Evolutionary conservation across 345 rosid species (phyloP).

Genomic region (Camelina sativa): DNA sequence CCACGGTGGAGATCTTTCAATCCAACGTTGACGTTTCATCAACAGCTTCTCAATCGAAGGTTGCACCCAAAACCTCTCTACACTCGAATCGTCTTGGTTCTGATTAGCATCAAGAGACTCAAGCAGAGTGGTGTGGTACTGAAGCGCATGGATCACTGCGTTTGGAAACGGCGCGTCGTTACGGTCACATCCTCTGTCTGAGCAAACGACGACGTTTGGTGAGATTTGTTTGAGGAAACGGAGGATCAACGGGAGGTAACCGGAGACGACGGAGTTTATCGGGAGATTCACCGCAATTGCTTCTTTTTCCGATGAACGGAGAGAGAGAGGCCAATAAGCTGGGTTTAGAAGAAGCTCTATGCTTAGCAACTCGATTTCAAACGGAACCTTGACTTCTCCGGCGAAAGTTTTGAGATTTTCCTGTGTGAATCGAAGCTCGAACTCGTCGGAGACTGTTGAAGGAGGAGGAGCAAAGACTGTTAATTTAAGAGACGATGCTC

Average conservation of each 20-base stretch:
- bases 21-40: conserved; percentile 61
- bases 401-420: conserved; percentile 77
- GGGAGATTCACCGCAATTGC: conserved; percentile 85
- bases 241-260: conserved; percentile 63
- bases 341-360: conserved; percentile 60
- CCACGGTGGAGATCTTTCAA: conserved; percentile 71
- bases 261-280: conserved; percentile 57
- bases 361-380: conserved; percentile 68
- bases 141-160: conserved; percentile 68
- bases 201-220: conserved; percentile 79
- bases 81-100: conserved; percentile 50
- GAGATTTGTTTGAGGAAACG: conserved; percentile 73
- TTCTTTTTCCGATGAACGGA: conserved; percentile 53
- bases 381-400: conserved; percentile 60
- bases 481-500: conserved; percentile 61
- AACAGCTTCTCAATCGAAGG: conserved; percentile 74
- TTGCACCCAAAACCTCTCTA: conserved; percentile 71
- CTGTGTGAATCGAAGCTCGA: conserved; percentile 70
- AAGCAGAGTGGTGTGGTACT: conserved; percentile 57
- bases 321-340: conserved; percentile 54
- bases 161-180: conserved; percentile 78
- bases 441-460: conserved; percentile 52
- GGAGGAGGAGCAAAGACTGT: conserved; percentile 67
- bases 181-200: conserved; percentile 80
- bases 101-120: conserved; percentile 83